Conservation (phyloP, 345 rosid species). For the thale cress (Arabidopsis thaliana) region TAIR10.1 NC_003071.7:16476501-16477000, state of each 20-base stretch:
- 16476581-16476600: neutral
- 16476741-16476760: constrained; percentile 65
- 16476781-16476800: constrained; percentile 19
- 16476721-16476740: constrained; percentile 57
- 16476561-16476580: constrained; percentile 37
- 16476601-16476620: constrained; percentile 7
- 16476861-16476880: constrained; percentile 66
- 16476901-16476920: constrained; percentile 95
- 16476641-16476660: constrained; percentile 16
- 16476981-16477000: constrained; percentile 27
- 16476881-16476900: constrained; percentile 84
- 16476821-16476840: constrained; percentile 40
- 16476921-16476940: constrained; percentile 38
- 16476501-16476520: constrained; percentile 43
- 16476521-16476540: constrained; percentile 32
- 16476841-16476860: constrained; percentile 64
- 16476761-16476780: neutral
- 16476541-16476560: constrained; percentile 51
- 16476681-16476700: constrained; percentile 62
- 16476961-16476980: constrained; percentile 15
- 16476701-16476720: constrained; percentile 60
- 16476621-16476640: neutral
- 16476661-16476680: constrained; percentile 66
- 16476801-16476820: neutral
- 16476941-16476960: neutral